Conservation (phyloP, 1,284 basidiomycete species). For the Porogramme epimiltina region DNA sequence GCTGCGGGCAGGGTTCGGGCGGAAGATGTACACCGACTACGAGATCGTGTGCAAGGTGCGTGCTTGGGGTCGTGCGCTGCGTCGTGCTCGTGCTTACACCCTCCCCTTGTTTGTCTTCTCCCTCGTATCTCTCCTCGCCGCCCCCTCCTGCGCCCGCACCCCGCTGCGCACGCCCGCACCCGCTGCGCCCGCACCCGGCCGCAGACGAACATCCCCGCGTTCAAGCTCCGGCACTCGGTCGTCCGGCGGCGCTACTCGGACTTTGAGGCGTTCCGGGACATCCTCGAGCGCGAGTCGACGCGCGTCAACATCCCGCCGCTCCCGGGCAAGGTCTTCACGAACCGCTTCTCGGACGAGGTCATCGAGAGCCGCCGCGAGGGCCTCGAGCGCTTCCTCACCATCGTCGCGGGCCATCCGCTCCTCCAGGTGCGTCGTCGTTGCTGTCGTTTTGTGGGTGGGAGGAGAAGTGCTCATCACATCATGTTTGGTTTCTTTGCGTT, state of each 20-base stretch:
- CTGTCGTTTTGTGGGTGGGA: neutral
- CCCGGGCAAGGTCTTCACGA: constrained; percentile 96
- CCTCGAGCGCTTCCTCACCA: constrained; percentile 91
- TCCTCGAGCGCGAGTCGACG: constrained; percentile 95
- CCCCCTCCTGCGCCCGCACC: no score
- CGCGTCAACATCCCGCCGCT: constrained; percentile 97
- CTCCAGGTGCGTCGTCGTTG: constrained; percentile 69
- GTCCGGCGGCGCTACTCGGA: constrained; percentile 97
- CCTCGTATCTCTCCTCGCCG: neutral
- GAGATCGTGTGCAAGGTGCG: constrained; percentile 95
- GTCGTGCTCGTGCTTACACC: neutral
- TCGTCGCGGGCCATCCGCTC: constrained; percentile 96
- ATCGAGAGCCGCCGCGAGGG: constrained; percentile 93
- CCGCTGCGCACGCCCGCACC: no score
- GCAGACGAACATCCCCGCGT: constrained; percentile 98
- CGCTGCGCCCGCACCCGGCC: no score
- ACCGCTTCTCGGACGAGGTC: constrained; percentile 96
- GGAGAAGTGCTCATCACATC: no score
- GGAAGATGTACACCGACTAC: constrained; percentile 99
- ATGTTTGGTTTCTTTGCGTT: no score
- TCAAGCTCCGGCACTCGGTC: constrained; percentile 93
- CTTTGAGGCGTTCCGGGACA: constrained; percentile 98
- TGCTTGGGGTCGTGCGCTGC: constrained; percentile 6
- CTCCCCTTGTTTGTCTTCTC: neutral
- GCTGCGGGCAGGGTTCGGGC: constrained; percentile 71